phyloP scores from a whole-genome alignment of 2,329 filamentous ascomycete genomes.

The Kalaharituber pfeilii region DNA sequence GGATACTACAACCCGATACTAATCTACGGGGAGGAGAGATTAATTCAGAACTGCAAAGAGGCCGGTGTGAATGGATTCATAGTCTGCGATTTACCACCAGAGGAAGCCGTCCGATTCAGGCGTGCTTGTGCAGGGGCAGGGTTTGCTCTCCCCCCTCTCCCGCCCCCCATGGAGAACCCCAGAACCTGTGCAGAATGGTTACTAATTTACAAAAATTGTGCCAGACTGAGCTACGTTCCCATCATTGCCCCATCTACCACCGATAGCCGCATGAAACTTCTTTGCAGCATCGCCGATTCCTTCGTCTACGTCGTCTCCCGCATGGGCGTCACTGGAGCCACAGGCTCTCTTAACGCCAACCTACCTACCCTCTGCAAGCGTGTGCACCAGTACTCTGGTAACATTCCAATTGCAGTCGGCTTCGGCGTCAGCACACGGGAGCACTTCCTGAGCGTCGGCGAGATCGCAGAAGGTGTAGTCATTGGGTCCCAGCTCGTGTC shows the following conservation, averaged over 20 bases:
- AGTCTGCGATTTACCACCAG: constrained; percentile 83
- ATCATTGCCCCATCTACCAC: constrained; percentile 89
- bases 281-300: constrained; percentile 91
- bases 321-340: constrained; percentile 90
- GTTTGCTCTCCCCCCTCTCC: constrained; percentile 29
- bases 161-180: neutral
- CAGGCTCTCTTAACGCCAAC: constrained; percentile 61
- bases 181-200: neutral
- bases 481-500: constrained; percentile 93
- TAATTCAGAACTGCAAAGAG: constrained; percentile 66
- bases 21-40: constrained; percentile 79
- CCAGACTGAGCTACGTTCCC: constrained; percentile 81
- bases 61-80: constrained; percentile 93
- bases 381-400: constrained; percentile 82
- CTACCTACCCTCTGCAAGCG: constrained; percentile 66
- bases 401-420: constrained; percentile 78
- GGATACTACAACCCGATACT: constrained; percentile 97
- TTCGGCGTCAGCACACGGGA: constrained; percentile 93
- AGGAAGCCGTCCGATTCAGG: constrained; percentile 87
- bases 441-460: constrained; percentile 72
- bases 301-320: constrained; percentile 98
- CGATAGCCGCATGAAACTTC: constrained; percentile 79
- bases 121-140: constrained; percentile 62
- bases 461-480: constrained; percentile 81
- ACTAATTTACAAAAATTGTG: neutral